A percentile compares a stretch with the other conserved stretches of the same genome.
Evolutionary conservation across 75 land plant genomes (phyloP).

Genomic region (Sequoia sempervirens): DNA sequence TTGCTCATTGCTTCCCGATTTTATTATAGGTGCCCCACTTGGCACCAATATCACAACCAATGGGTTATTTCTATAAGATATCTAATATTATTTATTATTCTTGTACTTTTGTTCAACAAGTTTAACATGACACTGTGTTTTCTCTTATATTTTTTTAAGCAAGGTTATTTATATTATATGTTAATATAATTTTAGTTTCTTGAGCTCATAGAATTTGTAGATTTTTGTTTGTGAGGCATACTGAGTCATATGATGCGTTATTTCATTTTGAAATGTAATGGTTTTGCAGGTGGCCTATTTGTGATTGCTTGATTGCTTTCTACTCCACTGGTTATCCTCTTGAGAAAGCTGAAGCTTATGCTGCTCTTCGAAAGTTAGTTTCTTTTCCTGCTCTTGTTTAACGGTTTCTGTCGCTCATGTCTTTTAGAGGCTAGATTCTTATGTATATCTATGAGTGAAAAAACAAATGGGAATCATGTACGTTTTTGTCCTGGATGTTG

Average conservation of each 20-base stretch:
- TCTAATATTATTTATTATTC: background rate
- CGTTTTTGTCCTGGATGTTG: background rate
- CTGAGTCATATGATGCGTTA: background rate
- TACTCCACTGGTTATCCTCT: slow-evolving; percentile 96
- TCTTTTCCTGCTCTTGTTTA: background rate
- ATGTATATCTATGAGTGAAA: background rate
- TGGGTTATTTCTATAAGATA: background rate
- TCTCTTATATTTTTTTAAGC: background rate
- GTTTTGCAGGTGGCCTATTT: slow-evolving; percentile 89
- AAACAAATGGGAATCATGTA: background rate
- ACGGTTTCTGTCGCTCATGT: background rate
- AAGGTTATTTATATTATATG: background rate
- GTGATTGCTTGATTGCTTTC: slow-evolving; percentile 98
- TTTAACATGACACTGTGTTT: background rate
- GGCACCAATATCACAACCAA: no score
- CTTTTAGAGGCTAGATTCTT: background rate
- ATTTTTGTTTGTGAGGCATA: background rate
- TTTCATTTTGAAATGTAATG: background rate
- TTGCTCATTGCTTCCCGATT: no score
- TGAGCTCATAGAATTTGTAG: background rate
- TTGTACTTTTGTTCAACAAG: background rate
- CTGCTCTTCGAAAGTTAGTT: slow-evolving; percentile 80
- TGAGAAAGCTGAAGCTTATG: slow-evolving; percentile 89
- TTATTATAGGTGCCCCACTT: no score
- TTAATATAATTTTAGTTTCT: background rate